Conservation (phyloP, 1,139 yeast genomes). For the Taphrina pruni region DNA sequence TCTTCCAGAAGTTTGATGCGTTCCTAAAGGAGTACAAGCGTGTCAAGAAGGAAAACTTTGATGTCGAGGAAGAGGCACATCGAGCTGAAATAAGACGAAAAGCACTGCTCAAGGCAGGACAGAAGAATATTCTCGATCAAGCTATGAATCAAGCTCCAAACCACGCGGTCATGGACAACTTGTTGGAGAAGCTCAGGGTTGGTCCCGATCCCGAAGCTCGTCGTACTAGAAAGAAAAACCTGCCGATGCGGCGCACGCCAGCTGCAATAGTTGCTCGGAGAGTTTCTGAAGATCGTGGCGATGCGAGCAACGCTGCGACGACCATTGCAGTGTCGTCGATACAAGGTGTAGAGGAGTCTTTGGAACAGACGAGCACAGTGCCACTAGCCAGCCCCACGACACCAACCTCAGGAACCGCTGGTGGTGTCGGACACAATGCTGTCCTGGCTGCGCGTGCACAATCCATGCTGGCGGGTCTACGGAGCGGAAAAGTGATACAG, state of each 20-base stretch:
- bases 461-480: conserved; percentile 42
- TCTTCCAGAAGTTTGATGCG: conserved; percentile 73
- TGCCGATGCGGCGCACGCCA: conserved; percentile 28
- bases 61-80: conserved; percentile 71
- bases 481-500: conserved; percentile 41
- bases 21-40: conserved; percentile 77
- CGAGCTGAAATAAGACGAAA: conserved; percentile 70
- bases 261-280: conserved; percentile 18
- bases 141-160: conserved; percentile 49
- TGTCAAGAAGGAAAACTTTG: conserved; percentile 76
- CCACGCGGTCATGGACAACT: conserved; percentile 67
- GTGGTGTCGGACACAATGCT: conserved; percentile 23
- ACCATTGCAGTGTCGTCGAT: background rate
- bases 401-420: conserved; percentile 14
- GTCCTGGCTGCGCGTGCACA: conserved; percentile 43
- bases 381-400: conserved; percentile 26
- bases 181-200: conserved; percentile 73
- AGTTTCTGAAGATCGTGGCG: conserved; percentile 4
- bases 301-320: background rate
- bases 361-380: background rate
- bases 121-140: conserved; percentile 47
- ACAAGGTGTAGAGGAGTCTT: background rate
- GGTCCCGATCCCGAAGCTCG: conserved; percentile 61
- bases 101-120: conserved; percentile 51
- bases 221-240: conserved; percentile 34